Conservation (phyloP, 2,329 filamentous ascomycete species). For the Fusarium zealandicum region DNA sequence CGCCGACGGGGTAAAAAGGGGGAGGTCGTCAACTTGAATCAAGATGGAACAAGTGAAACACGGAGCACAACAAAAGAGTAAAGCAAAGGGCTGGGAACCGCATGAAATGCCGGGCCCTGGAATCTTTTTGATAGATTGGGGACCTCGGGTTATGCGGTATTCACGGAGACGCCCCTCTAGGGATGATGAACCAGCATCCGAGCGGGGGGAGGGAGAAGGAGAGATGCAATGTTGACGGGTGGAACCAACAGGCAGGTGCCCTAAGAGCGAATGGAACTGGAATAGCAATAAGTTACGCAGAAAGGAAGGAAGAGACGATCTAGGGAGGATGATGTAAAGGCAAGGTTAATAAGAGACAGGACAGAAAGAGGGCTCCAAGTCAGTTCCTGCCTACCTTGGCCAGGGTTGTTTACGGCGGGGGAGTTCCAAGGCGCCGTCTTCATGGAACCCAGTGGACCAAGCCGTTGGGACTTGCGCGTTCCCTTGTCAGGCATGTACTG, state of each 20-base stretch:
- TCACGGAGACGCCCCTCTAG: constrained; percentile 28
- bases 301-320: neutral
- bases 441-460: constrained; percentile 8
- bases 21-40: constrained; percentile 32
- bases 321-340: too few relatives aligned
- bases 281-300: neutral
- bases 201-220: constrained; percentile 28
- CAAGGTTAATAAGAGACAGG: neutral
- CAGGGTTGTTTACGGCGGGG: too few relatives aligned
- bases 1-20: constrained; percentile 15
- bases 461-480: constrained; percentile 25
- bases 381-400: neutral
- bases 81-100: constrained; percentile 30
- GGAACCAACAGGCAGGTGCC: constrained; percentile 25
- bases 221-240: constrained; percentile 14
- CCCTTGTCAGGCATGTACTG: constrained; percentile 12
- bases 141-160: constrained; percentile 12
- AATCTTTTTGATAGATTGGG: constrained; percentile 31
- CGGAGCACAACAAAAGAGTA: constrained; percentile 23
- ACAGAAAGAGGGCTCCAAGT: neutral
- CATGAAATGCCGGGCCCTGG: constrained; percentile 29
- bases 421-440: too few relatives aligned
- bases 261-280: constrained; percentile 3
- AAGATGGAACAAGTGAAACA: constrained; percentile 40
- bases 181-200: constrained; percentile 25